phyloP scores from a whole-genome alignment of 257 asterid species.

The Eucommia ulmoides region DNA sequence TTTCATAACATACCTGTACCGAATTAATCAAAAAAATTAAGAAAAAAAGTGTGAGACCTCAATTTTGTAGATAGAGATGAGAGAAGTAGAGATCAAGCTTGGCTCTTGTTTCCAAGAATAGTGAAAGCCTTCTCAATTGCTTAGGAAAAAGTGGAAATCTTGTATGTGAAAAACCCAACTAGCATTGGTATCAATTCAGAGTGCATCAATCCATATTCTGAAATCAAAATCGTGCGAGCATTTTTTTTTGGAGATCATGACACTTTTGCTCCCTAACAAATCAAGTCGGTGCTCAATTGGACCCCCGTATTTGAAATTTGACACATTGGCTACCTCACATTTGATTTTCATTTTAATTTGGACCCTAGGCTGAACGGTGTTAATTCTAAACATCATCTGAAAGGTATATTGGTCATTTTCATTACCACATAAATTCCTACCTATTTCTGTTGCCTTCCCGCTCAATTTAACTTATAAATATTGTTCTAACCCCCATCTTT shows the following conservation, averaged over 20 bases:
- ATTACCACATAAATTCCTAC: no score
- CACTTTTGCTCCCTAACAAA: not conserved
- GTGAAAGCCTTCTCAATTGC: conserved; percentile 53
- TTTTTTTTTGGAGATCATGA: not conserved
- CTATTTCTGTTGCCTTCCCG: no score
- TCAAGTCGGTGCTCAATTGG: no score
- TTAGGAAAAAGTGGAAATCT: conserved; percentile 71
- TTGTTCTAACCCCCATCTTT: no score
- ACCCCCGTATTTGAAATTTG: no score
- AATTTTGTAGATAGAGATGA: no score
- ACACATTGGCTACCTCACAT: no score
- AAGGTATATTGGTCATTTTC: not conserved
- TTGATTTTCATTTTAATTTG: no score
- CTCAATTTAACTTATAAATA: no score
- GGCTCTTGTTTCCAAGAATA: conserved; percentile 21
- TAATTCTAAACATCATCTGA: not conserved
- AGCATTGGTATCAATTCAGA: conserved; percentile 83
- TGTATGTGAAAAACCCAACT: conserved; percentile 88
- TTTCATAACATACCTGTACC: no score
- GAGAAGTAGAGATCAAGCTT: conserved; percentile 21
- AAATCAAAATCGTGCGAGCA: conserved; percentile 55
- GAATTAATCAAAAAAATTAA: no score
- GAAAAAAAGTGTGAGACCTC: no score
- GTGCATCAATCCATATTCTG: conserved; percentile 69
- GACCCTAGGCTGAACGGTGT: not conserved